These are phyloP conservation scores for Sporothrix humicola DNA, from an alignment of 2,329 filamentous ascomycete genomes.

Conservation along the genomic window DNA sequence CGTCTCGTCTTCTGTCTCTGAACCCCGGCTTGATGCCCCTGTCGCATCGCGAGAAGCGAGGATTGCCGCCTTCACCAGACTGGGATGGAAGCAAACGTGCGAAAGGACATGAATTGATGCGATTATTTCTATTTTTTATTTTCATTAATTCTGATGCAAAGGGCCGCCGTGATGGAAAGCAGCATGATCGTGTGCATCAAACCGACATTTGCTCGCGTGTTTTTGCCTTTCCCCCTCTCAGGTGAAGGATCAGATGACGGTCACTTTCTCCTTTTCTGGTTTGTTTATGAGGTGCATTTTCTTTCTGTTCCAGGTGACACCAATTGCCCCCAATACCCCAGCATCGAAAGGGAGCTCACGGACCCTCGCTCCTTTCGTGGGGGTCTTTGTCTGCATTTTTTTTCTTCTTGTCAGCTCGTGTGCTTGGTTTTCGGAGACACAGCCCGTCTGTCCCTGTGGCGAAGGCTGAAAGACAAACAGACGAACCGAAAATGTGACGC, in stretches of 20 bases:
- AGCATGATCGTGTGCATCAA: background rate
- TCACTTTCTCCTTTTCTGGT: background rate
- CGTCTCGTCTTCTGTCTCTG: background rate
- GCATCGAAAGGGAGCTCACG: background rate
- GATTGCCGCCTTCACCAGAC: background rate
- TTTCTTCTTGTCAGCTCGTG: no score
- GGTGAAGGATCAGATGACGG: slow-evolving; percentile 10
- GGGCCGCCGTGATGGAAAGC: background rate
- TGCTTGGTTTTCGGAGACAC: slow-evolving; percentile 8
- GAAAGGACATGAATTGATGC: background rate
- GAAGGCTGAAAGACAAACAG: slow-evolving; percentile 2
- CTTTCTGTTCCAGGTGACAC: background rate
- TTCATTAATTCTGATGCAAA: no score
- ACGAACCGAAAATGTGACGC: background rate
- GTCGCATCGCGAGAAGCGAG: background rate
- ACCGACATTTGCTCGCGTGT: background rate
- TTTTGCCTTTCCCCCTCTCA: background rate
- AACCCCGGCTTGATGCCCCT: background rate
- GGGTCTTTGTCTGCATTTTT: slow-evolving; percentile 2
- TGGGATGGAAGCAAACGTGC: background rate
- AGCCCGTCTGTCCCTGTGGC: slow-evolving; percentile 7
- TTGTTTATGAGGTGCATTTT: background rate
- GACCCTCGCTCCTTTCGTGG: background rate
- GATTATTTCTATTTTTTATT: no score
- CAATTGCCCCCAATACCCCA: background rate